Base-by-base conservation (phyloP, 371 early-diverging fungal genomes). In the Chytridium lagenaria region DNA sequence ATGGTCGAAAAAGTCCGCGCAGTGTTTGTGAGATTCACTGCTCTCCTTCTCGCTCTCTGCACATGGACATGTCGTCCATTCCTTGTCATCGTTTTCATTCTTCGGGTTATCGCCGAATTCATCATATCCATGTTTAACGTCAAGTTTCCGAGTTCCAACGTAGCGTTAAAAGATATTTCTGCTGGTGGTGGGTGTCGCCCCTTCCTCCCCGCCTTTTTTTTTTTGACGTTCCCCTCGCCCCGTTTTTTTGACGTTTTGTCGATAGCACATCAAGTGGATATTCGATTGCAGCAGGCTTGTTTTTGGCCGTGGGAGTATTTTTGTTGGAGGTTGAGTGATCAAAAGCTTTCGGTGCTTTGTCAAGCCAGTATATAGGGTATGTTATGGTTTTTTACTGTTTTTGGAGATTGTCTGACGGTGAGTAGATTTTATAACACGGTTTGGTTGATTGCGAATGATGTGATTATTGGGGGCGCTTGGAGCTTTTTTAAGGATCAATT, bases 391-490 rank as follows among this genome's bases (percentile, higher is more conserved):
- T 22, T 12, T 26, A 26, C 5, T 52, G 12, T n/a, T 10, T 33
- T 30, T 61, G 38, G 33, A 67, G 26, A 15, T 61, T 16, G 12
- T 3, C 51, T 51, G 10, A 10, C 50, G 49, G 1, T 30, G 0
- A 63, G 12, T 51, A 93, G 94, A 65, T 95, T 97, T 76, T 95
- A 94, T 83, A 96, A 97, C 80, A 93, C 92, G 67, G 90, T 94
- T 81, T 98, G 97, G 95, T 89, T 95, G n/a, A 90, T 94, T 10
- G 92, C 92, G 0, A 93, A 96, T 71, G 98, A 97, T 80, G 88
- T 96, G 15, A 91, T 94, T 61, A 88, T 98, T 66, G 98, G 98
- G 0, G 0, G 90, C 94, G 0, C 76, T 95, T 1, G 95, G 95
- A 2, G 86, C 90, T 0, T 88, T 91, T 52, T 70, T 97, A 38